Percentiles rank a stretch among this genome's conserved stretches.
These are phyloP conservation scores for Tetracladium marchalianum DNA, from an alignment of 495 filamentous ascomycete species.

Conservation along the genomic window DNA sequence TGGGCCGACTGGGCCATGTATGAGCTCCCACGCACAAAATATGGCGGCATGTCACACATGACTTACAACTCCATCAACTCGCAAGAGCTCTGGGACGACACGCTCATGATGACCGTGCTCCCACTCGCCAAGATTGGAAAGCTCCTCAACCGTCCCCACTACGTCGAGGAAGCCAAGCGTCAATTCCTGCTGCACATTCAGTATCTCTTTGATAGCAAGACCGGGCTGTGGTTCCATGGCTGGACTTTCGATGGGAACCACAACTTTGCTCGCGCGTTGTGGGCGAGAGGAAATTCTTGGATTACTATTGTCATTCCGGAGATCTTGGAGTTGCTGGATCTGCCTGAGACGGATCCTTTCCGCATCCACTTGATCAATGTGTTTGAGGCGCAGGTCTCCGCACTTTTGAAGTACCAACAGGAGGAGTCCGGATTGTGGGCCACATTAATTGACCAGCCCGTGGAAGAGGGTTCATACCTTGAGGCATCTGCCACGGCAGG, in stretches of 20 bases:
- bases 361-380: constrained; percentile 50
- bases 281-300: constrained; percentile 60
- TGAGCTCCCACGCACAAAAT: constrained; percentile 55
- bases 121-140: constrained; percentile 67
- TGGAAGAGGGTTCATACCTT: constrained; percentile 49
- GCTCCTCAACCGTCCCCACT: constrained; percentile 50
- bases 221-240: constrained; percentile 65
- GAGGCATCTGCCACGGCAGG: constrained; percentile 68
- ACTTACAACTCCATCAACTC: constrained; percentile 56
- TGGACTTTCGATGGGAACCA: constrained; percentile 64
- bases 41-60: constrained; percentile 65
- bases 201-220: constrained; percentile 57
- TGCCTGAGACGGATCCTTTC: constrained; percentile 45
- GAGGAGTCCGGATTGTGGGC: constrained; percentile 50
- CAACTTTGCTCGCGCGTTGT: constrained; percentile 59
- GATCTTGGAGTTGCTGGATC: constrained; percentile 55
- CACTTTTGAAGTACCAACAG: constrained; percentile 45
- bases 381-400: constrained; percentile 51
- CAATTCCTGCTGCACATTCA: constrained; percentile 65
- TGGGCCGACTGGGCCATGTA: constrained; percentile 75
- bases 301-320: constrained; percentile 67
- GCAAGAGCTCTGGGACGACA: constrained; percentile 69
- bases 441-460: constrained; percentile 54
- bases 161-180: constrained; percentile 62
- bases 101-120: constrained; percentile 73